Conservation (phyloP, 129 eudicot genomes). For the Chrysanthemum makinoi region DNA sequence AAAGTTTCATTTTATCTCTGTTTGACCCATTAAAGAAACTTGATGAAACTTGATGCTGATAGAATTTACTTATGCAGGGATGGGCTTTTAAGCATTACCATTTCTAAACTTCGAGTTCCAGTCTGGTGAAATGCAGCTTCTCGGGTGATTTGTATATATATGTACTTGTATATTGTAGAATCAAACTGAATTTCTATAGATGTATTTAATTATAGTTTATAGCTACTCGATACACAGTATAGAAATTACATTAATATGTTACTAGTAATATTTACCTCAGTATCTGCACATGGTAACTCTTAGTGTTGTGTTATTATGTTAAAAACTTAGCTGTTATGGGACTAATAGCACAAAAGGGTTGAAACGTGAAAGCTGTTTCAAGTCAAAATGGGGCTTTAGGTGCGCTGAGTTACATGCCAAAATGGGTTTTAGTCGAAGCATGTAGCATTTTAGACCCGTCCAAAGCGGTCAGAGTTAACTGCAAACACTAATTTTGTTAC, state of each 20-base stretch:
- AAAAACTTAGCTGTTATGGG: background rate
- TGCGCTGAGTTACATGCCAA: no score
- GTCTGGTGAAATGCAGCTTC: constrained; percentile 28
- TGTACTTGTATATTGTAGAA: constrained; percentile 33
- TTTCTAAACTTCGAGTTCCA: constrained; percentile 32
- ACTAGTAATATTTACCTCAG: no score
- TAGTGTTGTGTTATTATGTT: background rate
- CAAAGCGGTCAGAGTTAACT: background rate
- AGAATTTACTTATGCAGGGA: constrained; percentile 32
- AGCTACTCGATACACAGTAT: no score
- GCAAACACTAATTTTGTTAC: no score
- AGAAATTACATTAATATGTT: constrained; percentile 19
- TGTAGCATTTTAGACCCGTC: background rate
- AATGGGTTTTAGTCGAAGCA: background rate
- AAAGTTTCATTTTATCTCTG: no score
- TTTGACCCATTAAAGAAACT: no score
- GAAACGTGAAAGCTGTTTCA: background rate
- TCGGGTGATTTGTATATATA: constrained; percentile 24
- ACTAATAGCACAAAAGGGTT: background rate
- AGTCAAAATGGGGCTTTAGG: background rate
- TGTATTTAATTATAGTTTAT: background rate
- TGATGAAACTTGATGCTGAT: constrained; percentile 5
- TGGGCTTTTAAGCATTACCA: constrained; percentile 31
- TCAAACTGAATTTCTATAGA: constrained; percentile 11
- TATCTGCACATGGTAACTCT: no score